Base-by-base conservation (phyloP, 2,329 filamentous ascomycete genomes). In the Fusarium tjaetaba region DNA sequence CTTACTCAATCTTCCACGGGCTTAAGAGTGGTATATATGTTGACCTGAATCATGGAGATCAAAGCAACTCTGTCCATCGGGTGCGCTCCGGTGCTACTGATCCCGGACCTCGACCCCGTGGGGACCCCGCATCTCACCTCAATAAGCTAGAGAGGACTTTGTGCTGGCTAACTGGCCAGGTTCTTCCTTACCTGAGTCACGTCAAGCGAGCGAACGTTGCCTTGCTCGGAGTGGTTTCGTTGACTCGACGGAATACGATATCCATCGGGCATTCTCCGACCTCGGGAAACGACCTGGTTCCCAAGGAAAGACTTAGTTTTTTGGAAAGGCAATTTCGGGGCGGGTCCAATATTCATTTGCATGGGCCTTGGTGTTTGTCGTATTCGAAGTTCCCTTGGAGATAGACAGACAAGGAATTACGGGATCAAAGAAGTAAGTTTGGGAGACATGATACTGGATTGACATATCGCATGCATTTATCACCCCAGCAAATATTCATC, bases 41-140 rank as follows among this genome's bases (percentile, higher is more conserved):
- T 26, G 11, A 22, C 18, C 18, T 52, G 26, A 2, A 6, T 2
- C 32, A 20, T 8, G 32, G 15, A 4, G 28, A 8, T 8, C 24
- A 2, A 24, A 4, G 5, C 7, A 38, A 28, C 22, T 16, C 3
- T 11, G 49, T 20, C 16, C 51, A 26, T 62, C 51, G 59, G 59
- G 53, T 30, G 15, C 18, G 20, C 30, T 58, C 59, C 59, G 49
- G 20, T 61, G 14, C 15, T 28, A 28, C 14, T n/a, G 7, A 11
- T 18, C 16, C 9, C 15, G 4, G 7, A 15, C 4, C 43, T 26
- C 5, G 16, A 30, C 59, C 59, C 59, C 51, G 4, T 38, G 59
- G 59, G 59, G 59, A 58, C 51, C 59, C 59, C 59, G 51, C 59
- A 45, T 58, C 59, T 45, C 38, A 26, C 49, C 14, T 52, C n/a